phyloP scores from a whole-genome alignment of 495 filamentous ascomycete species.

The Penicillium coffeae region DNA sequence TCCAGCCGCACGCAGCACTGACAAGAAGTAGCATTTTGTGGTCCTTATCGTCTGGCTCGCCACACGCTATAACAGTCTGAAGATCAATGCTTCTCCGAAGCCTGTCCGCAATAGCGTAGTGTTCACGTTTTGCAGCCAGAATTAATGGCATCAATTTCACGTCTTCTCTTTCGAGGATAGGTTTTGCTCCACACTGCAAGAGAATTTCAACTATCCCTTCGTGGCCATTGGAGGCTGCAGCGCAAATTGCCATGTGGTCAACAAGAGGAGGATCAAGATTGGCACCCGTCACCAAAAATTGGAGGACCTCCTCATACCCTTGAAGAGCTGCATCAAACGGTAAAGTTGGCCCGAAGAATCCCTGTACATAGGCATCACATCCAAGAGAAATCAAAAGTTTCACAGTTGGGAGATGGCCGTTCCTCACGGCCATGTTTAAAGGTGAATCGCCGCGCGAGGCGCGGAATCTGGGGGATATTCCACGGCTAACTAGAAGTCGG shows the following conservation, averaged over 20 bases:
- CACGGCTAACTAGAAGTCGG: background rate
- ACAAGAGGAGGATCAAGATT: background rate
- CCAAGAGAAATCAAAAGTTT: background rate
- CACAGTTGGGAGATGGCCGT: background rate
- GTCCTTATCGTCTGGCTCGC: background rate
- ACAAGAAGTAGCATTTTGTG: background rate
- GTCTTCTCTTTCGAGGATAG: background rate
- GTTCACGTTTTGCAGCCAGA: background rate
- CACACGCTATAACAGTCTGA: background rate
- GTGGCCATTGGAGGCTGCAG: background rate
- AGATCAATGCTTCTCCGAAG: background rate
- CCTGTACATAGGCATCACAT: background rate
- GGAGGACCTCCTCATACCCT: background rate
- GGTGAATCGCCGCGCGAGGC: background rate
- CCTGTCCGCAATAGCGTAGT: background rate
- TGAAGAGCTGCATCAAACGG: background rate
- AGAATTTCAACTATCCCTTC: background rate
- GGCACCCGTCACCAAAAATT: background rate
- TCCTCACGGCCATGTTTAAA: background rate
- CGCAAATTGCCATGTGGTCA: background rate
- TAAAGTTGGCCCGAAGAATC: background rate
- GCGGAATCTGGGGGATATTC: background rate
- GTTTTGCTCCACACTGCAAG: background rate
- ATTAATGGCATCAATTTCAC: background rate
- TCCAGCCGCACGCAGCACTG: background rate